phyloP scores from a whole-genome alignment of 2,329 filamentous ascomycete species.

The Talaromyces sp. region DNA sequence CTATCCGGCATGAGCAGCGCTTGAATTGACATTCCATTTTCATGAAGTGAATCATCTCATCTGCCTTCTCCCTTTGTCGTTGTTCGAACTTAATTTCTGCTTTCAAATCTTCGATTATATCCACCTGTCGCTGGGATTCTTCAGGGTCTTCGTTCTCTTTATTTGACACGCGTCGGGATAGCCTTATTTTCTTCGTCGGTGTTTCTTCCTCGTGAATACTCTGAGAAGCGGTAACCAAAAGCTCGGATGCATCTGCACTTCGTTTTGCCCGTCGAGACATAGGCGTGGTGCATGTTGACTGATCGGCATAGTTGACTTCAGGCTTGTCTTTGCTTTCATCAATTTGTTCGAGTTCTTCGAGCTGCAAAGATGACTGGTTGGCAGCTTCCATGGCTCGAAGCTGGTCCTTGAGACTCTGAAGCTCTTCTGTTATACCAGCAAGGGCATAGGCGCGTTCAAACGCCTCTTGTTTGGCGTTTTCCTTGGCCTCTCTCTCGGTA shows the following conservation, averaged over 20 bases:
- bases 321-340: constrained; percentile 11
- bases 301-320: constrained; percentile 24
- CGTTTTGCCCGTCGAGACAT: constrained; percentile 31
- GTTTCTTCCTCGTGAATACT: constrained; percentile 19
- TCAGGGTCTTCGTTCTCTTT: constrained; percentile 22
- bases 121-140: constrained; percentile 29
- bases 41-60: constrained; percentile 52
- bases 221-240: constrained; percentile 14
- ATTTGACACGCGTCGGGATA: constrained; percentile 25
- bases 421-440: constrained; percentile 41
- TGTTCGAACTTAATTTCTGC: constrained; percentile 50
- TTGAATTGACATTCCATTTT: constrained; percentile 47
- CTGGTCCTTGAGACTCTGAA: constrained; percentile 38
- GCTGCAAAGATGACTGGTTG: constrained; percentile 29
- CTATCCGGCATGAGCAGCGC: constrained; percentile 43
- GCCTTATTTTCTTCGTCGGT: constrained; percentile 27
- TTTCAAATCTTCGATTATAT: constrained; percentile 40
- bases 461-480: constrained; percentile 42
- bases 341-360: constrained; percentile 26
- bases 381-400: constrained; percentile 35
- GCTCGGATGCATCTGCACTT: constrained; percentile 23
- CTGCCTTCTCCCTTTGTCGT: constrained; percentile 46
- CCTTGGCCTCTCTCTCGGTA: constrained; percentile 43
- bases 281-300: constrained; percentile 24
- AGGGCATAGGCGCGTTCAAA: constrained; percentile 44